Base-by-base conservation (phyloP, 306 rosid genomes). In the Ziziphus jujuba region DNA sequence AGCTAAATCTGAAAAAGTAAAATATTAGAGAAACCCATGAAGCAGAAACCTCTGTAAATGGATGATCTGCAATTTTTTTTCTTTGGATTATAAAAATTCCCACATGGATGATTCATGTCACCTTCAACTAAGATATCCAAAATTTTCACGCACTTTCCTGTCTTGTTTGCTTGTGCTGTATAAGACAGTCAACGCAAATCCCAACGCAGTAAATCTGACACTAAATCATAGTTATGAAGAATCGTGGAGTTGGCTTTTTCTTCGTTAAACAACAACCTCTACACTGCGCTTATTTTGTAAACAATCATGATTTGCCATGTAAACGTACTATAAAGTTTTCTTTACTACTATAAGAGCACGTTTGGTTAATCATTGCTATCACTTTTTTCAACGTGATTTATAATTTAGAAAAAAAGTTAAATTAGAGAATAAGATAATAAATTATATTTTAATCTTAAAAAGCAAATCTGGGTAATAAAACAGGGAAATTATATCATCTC, bases 101-200 rank as follows among this genome's bases (percentile, higher is more conserved):
- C 57, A 60, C 57, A 53, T 55, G 72, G 49, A 77, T 19, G 67
- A 67, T 44, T n/a, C 48, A 77, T 64, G 33, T 56, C 61, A 45
- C 3, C 61, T 69, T 66, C 65, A 53, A 66, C 34, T 63, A 66
- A 44, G 56, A 49, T 65, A 63, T 65, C 60, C 28, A 64, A 70
- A 23, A 56, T 36, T 73, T 14, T 19, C 62, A 44, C 65, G 45
- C 60, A 60, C 17, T 36, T 61, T 47, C 2, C 50, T 50, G 67
- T 76, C 72, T 70, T 71, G 70, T 69, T 67, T 35, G 25, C 35
- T 21, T 23, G 70, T 17, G 66, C 52, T 0, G 50, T 53, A 67
- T 66, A 24, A 75, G 63, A 69, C 68, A 62, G 73, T 72, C 74
- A 61, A 67, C 56, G 66, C 34, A 16, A 59, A 63, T 56, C 63